Evolutionary conservation across 2,329 filamentous ascomycete species (phyloP).

Genomic region (Berkeleyomyces basicola): DNA sequence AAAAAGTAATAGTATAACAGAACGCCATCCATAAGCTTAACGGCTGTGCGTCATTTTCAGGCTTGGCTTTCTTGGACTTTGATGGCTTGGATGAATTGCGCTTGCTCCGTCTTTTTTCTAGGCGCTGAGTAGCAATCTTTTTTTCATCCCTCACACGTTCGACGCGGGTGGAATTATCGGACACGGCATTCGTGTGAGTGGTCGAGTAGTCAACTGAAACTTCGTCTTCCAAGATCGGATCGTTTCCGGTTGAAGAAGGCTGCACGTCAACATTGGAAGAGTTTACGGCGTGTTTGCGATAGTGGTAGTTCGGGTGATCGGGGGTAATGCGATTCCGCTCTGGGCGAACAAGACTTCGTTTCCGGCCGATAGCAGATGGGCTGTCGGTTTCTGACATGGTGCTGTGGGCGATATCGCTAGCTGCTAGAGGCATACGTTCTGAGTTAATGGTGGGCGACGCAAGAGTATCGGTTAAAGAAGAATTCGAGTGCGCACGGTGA

Average conservation of each 20-base stretch:
- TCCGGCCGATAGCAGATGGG: conserved; percentile 38
- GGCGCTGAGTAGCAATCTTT: conserved; percentile 18
- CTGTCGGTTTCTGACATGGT: conserved; percentile 13
- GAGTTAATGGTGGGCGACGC: conserved; percentile 36
- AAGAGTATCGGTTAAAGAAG: conserved; percentile 42
- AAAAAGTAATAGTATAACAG: conserved; percentile 86
- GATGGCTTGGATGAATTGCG: conserved; percentile 29
- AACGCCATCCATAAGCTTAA: conserved; percentile 92
- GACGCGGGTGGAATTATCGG: conserved; percentile 28
- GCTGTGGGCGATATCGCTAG: conserved; percentile 22
- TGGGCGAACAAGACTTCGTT: conserved; percentile 76
- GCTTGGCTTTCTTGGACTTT: conserved; percentile 38
- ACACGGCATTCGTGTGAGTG: conserved; percentile 28
- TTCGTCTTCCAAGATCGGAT: conserved; percentile 71
- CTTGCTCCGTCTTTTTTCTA: conserved; percentile 20
- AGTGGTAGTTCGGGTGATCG: conserved; percentile 89
- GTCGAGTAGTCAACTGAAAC: conserved; percentile 40
- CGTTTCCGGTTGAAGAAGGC: conserved; percentile 83
- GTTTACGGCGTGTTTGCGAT: conserved; percentile 82
- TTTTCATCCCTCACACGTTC: conserved; percentile 22
- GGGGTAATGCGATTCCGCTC: conserved; percentile 73
- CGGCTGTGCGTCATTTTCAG: conserved; percentile 50
- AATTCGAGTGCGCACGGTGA: conserved; percentile 39
- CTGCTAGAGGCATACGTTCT: conserved; percentile 40
- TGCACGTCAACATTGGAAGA: conserved; percentile 82